A percentile compares a stretch with the other conserved stretches of the same genome.
Conservation (phyloP, 2,329 filamentous ascomycete genomes). For the Pseudogymnoascus sp. region DNA sequence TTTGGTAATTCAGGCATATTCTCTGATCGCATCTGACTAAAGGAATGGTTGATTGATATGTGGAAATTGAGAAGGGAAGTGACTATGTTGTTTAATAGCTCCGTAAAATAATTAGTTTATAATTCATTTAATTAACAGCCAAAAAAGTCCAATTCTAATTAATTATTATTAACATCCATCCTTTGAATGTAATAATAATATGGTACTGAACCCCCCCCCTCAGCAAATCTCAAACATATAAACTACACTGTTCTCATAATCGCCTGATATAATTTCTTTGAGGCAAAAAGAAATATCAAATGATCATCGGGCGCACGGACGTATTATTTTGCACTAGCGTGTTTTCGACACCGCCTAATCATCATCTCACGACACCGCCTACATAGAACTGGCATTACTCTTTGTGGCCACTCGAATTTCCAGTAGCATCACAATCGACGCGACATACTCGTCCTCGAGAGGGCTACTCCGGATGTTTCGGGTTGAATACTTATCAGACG, state of each 20-base stretch:
- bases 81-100: too few relatives aligned
- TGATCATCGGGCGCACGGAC: neutral
- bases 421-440: neutral
- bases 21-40: too few relatives aligned
- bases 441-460: neutral
- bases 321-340: neutral
- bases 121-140: neutral
- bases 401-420: constrained; percentile 8
- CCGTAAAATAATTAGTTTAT: neutral
- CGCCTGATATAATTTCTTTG: neutral
- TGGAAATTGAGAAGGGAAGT: too few relatives aligned
- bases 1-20: too few relatives aligned
- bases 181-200: neutral
- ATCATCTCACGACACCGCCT: constrained; percentile 10
- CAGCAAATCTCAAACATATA: neutral
- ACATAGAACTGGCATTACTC: constrained; percentile 12
- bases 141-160: neutral
- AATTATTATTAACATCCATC: neutral
- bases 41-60: too few relatives aligned
- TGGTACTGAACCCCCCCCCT: neutral
- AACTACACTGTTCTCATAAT: neutral
- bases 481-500: neutral
- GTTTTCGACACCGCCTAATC: constrained; percentile 11
- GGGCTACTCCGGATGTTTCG: neutral
- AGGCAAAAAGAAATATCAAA: neutral